Evolutionary conservation across 805 yeast species (phyloP).

Genomic region (Metschnikowia shivogae): DNA sequence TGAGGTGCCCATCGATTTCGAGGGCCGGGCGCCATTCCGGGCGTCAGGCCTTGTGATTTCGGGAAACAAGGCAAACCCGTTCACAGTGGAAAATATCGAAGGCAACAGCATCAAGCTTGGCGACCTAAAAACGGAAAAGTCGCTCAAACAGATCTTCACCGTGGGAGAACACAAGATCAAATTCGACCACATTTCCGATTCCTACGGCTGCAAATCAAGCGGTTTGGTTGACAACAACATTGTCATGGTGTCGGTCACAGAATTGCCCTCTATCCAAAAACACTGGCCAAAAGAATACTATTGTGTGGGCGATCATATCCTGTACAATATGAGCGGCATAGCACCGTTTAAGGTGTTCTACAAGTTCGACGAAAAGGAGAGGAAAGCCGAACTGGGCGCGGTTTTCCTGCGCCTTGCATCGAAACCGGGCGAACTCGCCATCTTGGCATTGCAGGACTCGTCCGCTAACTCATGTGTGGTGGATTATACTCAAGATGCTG

Average conservation of each 20-base stretch:
- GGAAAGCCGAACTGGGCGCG: slow-evolving; percentile 50
- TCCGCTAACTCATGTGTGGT: slow-evolving; percentile 68
- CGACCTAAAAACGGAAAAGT: slow-evolving; percentile 18
- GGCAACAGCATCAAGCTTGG: slow-evolving; percentile 14
- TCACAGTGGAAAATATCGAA: slow-evolving; percentile 44
- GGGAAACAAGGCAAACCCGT: slow-evolving; percentile 48
- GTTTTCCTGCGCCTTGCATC: slow-evolving; percentile 68
- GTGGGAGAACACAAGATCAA: slow-evolving; percentile 70
- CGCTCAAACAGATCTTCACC: slow-evolving; percentile 41
- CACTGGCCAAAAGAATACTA: slow-evolving; percentile 36
- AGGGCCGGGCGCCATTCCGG: slow-evolving; percentile 61
- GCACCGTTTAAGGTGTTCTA: slow-evolving; percentile 79
- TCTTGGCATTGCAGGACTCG: slow-evolving; percentile 69
- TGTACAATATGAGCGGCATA: slow-evolving; percentile 69
- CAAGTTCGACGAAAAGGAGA: slow-evolving; percentile 58
- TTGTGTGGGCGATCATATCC: slow-evolving; percentile 91
- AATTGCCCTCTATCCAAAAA: slow-evolving; percentile 63
- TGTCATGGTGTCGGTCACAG: slow-evolving; percentile 61
- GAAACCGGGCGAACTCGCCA: slow-evolving; percentile 69
- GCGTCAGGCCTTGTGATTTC: slow-evolving; percentile 57
- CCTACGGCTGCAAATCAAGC: slow-evolving; percentile 60
- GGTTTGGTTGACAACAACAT: slow-evolving; percentile 33
- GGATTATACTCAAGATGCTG: slow-evolving; percentile 42
- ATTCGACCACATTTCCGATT: slow-evolving; percentile 57
- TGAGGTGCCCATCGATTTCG: slow-evolving; percentile 47